Conservation (phyloP, 495 filamentous ascomycete species). For the Penicillium verhagenii region DNA sequence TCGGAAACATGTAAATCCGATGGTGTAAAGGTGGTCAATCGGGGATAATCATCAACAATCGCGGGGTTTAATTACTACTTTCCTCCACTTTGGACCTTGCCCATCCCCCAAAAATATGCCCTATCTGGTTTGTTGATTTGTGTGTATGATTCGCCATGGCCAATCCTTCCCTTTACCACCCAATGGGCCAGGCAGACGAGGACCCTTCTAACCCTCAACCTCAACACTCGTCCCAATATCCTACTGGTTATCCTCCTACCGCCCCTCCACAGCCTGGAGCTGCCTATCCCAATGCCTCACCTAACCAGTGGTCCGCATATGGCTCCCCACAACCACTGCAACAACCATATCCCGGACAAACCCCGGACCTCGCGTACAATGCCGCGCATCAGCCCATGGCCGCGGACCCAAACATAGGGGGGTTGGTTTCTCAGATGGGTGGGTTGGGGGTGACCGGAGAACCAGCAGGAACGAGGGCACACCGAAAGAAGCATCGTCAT, state of each 20-base stretch:
- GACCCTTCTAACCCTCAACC: slow-evolving; percentile 64
- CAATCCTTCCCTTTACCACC: slow-evolving; percentile 75
- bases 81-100: no score
- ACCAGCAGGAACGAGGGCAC: slow-evolving; percentile 49
- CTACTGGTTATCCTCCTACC: slow-evolving; percentile 37
- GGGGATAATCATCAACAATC: slow-evolving; percentile 30
- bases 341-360: slow-evolving; percentile 25
- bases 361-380: slow-evolving; percentile 34
- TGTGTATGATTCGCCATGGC: slow-evolving; percentile 56
- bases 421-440: slow-evolving; percentile 83
- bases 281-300: slow-evolving; percentile 39
- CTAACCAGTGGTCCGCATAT: slow-evolving; percentile 46
- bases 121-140: slow-evolving; percentile 3
- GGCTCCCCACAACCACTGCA: slow-evolving; percentile 33
- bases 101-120: no score
- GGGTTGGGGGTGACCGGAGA: slow-evolving; percentile 72
- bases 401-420: slow-evolving; percentile 49
- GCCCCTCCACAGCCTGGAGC: slow-evolving; percentile 61
- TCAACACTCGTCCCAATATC: slow-evolving; percentile 46
- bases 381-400: slow-evolving; percentile 33
- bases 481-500: slow-evolving; percentile 92
- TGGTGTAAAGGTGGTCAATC: slow-evolving; percentile 41
- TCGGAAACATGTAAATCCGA: slow-evolving; percentile 41
- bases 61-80: slow-evolving; percentile 18
- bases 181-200: slow-evolving; percentile 60